These are phyloP conservation scores for Pestalotiopsis sp. DNA, from an alignment of 2,329 filamentous ascomycete genomes.

Conservation along the genomic window DNA sequence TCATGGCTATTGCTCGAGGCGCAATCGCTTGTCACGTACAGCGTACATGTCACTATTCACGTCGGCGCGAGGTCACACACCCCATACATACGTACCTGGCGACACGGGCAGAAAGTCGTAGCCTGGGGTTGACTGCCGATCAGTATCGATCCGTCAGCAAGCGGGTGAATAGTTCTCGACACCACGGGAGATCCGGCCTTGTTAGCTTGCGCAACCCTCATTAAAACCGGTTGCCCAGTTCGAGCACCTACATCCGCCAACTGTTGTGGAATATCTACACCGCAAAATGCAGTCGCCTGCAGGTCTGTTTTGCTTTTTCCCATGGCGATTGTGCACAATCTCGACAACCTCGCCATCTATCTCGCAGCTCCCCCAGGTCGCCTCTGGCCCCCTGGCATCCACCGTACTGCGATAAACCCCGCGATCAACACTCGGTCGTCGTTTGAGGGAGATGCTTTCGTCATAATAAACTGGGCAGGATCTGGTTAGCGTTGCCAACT, in stretches of 20 bases:
- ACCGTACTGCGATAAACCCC: conserved; percentile 1
- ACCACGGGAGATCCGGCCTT: neutral
- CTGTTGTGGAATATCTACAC: neutral
- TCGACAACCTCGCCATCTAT: neutral
- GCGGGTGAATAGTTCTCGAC: neutral
- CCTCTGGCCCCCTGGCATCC: neutral
- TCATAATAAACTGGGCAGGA: neutral
- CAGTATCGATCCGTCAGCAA: neutral
- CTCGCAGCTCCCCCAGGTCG: neutral
- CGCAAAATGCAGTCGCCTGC: neutral
- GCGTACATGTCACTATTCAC: no score
- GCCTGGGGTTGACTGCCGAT: conserved; percentile 3
- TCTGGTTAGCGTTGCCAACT: conserved; percentile 6
- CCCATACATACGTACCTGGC: no score
- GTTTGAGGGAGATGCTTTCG: conserved; percentile 6
- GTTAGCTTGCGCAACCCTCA: neutral
- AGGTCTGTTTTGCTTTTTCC: neutral
- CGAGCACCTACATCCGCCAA: neutral
- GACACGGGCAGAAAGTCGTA: neutral
- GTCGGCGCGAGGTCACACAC: no score
- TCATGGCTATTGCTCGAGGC: neutral
- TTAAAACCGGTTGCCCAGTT: neutral
- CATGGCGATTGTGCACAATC: neutral
- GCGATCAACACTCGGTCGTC: conserved; percentile 9
- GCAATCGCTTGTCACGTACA: neutral